Conservation (phyloP, 2,329 filamentous ascomycete species). For the Calonectria crousiana region DNA sequence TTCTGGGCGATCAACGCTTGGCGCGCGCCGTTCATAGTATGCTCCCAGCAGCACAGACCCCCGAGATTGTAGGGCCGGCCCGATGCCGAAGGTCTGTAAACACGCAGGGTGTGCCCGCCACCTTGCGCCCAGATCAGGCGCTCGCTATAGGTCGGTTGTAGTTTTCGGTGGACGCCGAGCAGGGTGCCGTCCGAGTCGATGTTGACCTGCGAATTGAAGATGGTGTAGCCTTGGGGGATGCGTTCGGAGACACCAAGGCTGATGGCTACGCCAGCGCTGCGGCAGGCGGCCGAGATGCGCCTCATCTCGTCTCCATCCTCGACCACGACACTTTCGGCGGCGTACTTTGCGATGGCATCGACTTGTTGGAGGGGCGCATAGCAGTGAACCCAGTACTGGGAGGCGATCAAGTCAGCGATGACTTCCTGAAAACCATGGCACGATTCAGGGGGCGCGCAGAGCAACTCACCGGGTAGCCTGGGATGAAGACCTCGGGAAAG, state of each 20-base stretch:
- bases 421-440: no score
- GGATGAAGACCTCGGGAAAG: background rate
- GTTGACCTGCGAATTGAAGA: constrained; percentile 1
- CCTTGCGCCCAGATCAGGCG: background rate
- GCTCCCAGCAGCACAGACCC: background rate
- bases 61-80: background rate
- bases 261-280: background rate
- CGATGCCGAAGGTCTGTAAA: background rate
- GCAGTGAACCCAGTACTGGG: background rate
- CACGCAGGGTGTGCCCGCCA: background rate
- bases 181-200: background rate
- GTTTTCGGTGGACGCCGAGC: background rate
- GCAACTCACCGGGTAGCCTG: background rate
- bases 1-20: background rate
- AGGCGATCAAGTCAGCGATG: background rate
- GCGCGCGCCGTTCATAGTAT: background rate
- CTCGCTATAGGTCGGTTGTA: background rate
- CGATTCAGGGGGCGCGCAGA: background rate
- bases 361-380: background rate
- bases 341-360: background rate
- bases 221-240: background rate
- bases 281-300: background rate
- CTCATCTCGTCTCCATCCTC: background rate
- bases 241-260: background rate
- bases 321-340: background rate